Evolutionary conservation across 495 filamentous ascomycete genomes (phyloP).

Genomic region (Neurospora africana): DNA sequence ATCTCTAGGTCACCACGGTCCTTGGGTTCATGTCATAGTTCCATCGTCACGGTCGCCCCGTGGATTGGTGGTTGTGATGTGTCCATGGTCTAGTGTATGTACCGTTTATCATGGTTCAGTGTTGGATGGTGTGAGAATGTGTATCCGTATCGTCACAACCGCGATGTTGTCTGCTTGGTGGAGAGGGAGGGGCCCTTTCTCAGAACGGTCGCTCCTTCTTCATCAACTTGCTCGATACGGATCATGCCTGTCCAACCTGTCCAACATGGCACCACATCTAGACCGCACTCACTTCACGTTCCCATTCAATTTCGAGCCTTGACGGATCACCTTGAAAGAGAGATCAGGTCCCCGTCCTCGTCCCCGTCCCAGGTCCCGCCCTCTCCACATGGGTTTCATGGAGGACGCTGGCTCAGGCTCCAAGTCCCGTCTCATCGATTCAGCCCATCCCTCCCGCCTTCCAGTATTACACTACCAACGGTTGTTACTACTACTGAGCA

Average conservation of each 20-base stretch:
- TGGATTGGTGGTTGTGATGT: not conserved
- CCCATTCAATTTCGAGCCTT: not conserved
- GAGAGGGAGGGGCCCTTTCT: not conserved
- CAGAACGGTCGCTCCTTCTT: not conserved
- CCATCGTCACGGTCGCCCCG: not conserved
- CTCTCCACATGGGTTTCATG: not conserved
- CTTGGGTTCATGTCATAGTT: not conserved
- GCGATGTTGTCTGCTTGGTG: not conserved
- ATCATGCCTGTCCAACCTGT: conserved; percentile 19
- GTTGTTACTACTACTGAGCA: not conserved
- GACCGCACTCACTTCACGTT: conserved; percentile 14
- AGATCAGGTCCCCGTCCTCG: not conserved
- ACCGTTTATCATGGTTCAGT: not conserved
- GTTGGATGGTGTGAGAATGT: not conserved
- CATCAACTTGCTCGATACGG: not conserved
- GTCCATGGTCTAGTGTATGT: not conserved
- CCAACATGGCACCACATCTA: conserved; percentile 18
- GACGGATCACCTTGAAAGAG: not conserved
- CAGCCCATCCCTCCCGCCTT: not conserved
- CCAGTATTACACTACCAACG: not conserved
- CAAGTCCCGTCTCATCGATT: not conserved
- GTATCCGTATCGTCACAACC: not conserved
- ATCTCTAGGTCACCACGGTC: not conserved
- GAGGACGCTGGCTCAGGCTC: not conserved
- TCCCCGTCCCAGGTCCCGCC: not conserved